Evolutionary conservation across 371 early-diverging fungal species (phyloP).

Genomic region (Syncephalis fuscata): DNA sequence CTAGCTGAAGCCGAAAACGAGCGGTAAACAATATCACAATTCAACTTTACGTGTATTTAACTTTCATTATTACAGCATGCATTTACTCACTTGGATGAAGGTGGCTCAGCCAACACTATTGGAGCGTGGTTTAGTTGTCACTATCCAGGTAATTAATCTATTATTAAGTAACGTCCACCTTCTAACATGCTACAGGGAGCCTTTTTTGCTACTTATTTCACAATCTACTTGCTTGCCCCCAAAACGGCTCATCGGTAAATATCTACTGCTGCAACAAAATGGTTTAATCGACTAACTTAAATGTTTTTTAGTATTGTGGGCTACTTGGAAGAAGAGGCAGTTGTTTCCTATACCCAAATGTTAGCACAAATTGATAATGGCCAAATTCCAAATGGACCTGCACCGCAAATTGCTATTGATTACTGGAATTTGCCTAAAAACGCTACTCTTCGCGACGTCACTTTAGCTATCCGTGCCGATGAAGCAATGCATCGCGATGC

Average conservation of each 20-base stretch:
- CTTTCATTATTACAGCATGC: constrained; percentile 35
- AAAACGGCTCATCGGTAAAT: constrained; percentile 74
- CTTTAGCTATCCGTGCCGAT: constrained; percentile 90
- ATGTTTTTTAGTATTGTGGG: constrained; percentile 19
- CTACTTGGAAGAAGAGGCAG: constrained; percentile 85
- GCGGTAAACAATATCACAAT: constrained; percentile 8
- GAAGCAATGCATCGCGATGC: constrained; percentile 91
- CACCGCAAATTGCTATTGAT: constrained; percentile 66
- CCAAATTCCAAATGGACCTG: constrained; percentile 39
- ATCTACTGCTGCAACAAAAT: constrained; percentile 1
- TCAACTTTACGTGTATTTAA: not conserved
- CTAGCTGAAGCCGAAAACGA: constrained; percentile 86
- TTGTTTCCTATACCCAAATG: constrained; percentile 82
- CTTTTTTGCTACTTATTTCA: constrained; percentile 82
- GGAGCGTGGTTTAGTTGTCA: constrained; percentile 45
- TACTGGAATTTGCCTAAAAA: constrained; percentile 78
- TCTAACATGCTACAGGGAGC: too few relatives aligned
- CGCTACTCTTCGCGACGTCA: constrained; percentile 81
- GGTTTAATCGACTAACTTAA: constrained; percentile 7
- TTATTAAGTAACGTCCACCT: too few relatives aligned
- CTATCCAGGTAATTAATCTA: constrained; percentile 12
- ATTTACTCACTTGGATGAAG: constrained; percentile 78
- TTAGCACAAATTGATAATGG: constrained; percentile 77
- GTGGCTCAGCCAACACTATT: constrained; percentile 43
- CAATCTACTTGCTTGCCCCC: constrained; percentile 68